These are phyloP conservation scores for Crithidia thermophila DNA, from an alignment of 208 protist genomes.

Conservation along the genomic window DNA sequence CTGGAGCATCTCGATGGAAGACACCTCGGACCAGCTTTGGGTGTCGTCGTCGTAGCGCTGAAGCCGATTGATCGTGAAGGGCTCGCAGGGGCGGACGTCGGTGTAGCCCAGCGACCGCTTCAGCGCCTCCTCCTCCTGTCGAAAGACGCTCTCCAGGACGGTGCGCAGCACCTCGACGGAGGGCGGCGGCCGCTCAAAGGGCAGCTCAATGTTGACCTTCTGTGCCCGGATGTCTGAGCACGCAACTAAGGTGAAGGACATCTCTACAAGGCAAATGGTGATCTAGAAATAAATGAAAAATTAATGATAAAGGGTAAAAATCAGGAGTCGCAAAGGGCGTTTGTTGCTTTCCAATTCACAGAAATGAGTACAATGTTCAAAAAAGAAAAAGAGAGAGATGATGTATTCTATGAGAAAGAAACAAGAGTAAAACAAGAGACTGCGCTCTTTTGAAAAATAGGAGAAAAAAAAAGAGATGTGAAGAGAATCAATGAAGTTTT, in stretches of 20 bases:
- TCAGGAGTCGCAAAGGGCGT: neutral
- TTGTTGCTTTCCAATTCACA: neutral
- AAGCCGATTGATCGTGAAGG: conserved; percentile 70
- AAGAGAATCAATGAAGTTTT: neutral
- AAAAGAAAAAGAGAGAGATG: neutral
- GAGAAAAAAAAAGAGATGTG: neutral
- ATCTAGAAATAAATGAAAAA: neutral
- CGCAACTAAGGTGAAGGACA: conserved; percentile 62
- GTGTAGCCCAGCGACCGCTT: conserved; percentile 42
- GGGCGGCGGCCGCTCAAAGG: conserved; percentile 52
- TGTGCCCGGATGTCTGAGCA: conserved; percentile 75
- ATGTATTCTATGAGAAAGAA: neutral
- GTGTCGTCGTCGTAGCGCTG: conserved; percentile 78
- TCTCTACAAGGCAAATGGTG: neutral
- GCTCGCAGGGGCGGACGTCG: conserved; percentile 60
- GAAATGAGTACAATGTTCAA: neutral
- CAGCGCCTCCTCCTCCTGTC: conserved; percentile 63
- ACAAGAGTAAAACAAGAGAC: neutral
- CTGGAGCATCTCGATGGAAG: conserved; percentile 38
- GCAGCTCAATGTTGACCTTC: conserved; percentile 83
- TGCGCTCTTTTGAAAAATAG: neutral
- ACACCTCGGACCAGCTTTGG: conserved; percentile 62
- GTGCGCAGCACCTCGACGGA: conserved; percentile 54
- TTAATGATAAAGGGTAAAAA: neutral
- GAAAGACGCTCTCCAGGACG: conserved; percentile 65